Percentiles rank a stretch among this genome's conserved stretches.
Evolutionary conservation across 495 filamentous ascomycete species (phyloP).

Genomic region (Terfezia claveryi): DNA sequence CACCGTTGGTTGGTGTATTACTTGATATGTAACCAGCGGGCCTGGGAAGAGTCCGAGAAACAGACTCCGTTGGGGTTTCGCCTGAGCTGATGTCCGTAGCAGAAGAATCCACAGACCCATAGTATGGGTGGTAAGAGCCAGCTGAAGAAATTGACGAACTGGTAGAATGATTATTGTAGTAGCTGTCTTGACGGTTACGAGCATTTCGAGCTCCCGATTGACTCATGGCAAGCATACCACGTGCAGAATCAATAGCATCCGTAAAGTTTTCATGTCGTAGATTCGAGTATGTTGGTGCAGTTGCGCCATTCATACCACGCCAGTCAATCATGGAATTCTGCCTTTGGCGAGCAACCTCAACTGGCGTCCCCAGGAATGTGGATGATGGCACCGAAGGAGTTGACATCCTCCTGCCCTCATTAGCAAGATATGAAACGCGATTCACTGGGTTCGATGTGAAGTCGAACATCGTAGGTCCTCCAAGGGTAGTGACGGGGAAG

Average conservation of each 20-base stretch:
- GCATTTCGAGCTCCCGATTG: constrained; percentile 63
- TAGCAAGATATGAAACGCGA: not conserved
- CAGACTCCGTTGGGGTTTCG: constrained; percentile 62
- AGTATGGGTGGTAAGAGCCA: constrained; percentile 41
- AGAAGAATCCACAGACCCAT: constrained; percentile 73
- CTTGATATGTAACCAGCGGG: constrained; percentile 47
- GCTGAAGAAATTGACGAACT: constrained; percentile 84
- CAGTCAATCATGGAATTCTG: constrained; percentile 39
- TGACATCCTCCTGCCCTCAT: constrained; percentile 30
- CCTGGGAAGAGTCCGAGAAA: constrained; percentile 61
- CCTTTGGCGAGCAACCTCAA: constrained; percentile 11
- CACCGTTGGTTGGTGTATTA: constrained; percentile 40
- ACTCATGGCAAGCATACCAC: constrained; percentile 88
- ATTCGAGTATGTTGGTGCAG: constrained; percentile 14
- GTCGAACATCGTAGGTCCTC: not conserved
- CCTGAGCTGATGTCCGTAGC: constrained; percentile 72
- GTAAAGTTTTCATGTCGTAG: constrained; percentile 19
- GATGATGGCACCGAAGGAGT: constrained; percentile 62
- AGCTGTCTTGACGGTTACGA: constrained; percentile 32
- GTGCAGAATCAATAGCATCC: constrained; percentile 28
- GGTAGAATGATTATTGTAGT: constrained; percentile 81
- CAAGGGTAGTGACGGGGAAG: not conserved
- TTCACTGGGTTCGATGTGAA: not conserved
- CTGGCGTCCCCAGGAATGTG: constrained; percentile 25
- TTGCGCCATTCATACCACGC: constrained; percentile 13